Percentiles rank a stretch among this genome's conserved stretches.
phyloP scores from a whole-genome alignment of 306 rosid species.

The Datisca glomerata region DNA sequence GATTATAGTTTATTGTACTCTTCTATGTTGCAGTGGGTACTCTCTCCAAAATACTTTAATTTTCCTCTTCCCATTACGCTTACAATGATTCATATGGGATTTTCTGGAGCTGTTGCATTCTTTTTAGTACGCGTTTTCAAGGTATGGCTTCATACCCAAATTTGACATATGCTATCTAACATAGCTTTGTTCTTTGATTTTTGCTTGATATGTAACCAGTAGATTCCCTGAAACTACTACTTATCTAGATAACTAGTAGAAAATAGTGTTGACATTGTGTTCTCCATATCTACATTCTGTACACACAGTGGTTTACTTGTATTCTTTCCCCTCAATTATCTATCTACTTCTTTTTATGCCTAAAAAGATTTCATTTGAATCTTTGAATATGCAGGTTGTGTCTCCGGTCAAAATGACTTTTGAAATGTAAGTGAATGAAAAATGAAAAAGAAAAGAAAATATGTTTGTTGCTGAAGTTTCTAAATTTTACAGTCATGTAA shows the following conservation, averaged over 20 bases:
- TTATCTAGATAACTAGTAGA: too few relatives aligned
- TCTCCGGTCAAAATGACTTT: slow-evolving; percentile 90
- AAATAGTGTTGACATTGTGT: too few relatives aligned
- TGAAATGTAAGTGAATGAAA: slow-evolving; percentile 59
- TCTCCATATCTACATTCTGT: background rate
- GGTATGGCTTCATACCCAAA: slow-evolving; percentile 31
- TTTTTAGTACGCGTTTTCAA: slow-evolving; percentile 80
- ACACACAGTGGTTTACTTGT: background rate
- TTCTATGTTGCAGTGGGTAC: slow-evolving; percentile 68
- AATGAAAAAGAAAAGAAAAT: background rate
- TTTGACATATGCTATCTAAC: too few relatives aligned
- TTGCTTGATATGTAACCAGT: too few relatives aligned
- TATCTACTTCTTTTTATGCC: background rate
- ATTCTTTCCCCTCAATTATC: background rate
- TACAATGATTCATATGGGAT: slow-evolving; percentile 95
- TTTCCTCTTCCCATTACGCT: slow-evolving; percentile 88
- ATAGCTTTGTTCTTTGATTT: too few relatives aligned
- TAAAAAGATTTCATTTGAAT: slow-evolving; percentile 8
- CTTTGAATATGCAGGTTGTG: slow-evolving; percentile 54
- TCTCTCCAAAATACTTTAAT: slow-evolving; percentile 86
- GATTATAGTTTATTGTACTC: background rate
- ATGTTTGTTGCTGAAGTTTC: background rate
- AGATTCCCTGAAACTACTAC: too few relatives aligned
- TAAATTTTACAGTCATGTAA: slow-evolving; percentile 2
- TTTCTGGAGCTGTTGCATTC: slow-evolving; percentile 89